These are phyloP conservation scores for Trichocomaceae sp. DNA, from an alignment of 2,329 filamentous ascomycete species.

Conservation along the genomic window DNA sequence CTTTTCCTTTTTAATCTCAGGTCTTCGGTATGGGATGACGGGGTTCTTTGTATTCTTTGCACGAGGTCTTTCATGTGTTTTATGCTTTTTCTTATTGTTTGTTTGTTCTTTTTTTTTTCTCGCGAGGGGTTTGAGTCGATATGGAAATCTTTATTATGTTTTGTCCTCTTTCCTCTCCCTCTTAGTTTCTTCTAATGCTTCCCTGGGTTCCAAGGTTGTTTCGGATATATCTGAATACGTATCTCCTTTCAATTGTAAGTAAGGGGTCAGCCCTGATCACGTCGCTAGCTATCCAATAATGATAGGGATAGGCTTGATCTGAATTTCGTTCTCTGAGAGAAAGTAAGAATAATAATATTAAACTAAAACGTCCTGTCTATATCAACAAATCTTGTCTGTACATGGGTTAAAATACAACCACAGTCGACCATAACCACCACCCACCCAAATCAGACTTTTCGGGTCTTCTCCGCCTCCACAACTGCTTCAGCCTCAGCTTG, in stretches of 20 bases:
- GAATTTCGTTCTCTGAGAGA: no score
- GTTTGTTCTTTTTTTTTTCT: not conserved
- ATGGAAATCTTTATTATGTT: constrained; percentile 12
- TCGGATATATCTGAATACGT: no score
- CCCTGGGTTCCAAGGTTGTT: no score
- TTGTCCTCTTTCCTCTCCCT: not conserved
- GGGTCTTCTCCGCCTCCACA: constrained; percentile 30
- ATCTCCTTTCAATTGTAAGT: not conserved
- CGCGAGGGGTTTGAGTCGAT: constrained; percentile 12
- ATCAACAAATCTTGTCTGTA: constrained; percentile 6
- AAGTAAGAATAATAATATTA: not conserved
- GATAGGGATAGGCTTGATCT: not conserved
- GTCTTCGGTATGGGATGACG: constrained; percentile 14
- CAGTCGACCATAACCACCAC: not conserved
- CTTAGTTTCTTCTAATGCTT: not conserved
- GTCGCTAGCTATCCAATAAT: not conserved
- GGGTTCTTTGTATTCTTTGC: constrained; percentile 13
- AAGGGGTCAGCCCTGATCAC: not conserved
- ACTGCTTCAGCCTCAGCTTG: constrained; percentile 47
- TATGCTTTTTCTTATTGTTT: not conserved
- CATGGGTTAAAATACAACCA: not conserved
- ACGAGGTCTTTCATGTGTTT: constrained; percentile 7
- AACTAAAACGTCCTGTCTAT: not conserved
- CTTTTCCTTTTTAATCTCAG: constrained; percentile 10
- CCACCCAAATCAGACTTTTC: constrained; percentile 20